Evolutionary conservation across 371 early-diverging fungal genomes (phyloP).

Genomic region (Mucor sp.): DNA sequence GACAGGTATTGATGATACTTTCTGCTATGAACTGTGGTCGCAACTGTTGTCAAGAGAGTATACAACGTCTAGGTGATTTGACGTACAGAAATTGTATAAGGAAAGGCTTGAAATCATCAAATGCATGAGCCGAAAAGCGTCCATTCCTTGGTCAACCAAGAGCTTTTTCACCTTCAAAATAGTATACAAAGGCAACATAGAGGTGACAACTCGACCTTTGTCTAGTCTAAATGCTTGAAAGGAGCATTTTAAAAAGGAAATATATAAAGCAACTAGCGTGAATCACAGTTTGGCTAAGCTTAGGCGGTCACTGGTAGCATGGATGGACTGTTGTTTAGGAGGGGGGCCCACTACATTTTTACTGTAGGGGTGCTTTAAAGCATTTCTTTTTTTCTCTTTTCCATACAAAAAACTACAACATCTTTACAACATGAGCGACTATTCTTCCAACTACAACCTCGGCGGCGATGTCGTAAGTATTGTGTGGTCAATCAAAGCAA

Average conservation of each 20-base stretch:
- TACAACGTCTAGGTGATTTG: no score
- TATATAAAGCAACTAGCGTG: neutral
- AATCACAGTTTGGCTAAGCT: neutral
- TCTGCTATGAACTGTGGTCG: no score
- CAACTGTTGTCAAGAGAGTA: no score
- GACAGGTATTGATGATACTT: no score
- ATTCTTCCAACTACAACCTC: constrained; percentile 42
- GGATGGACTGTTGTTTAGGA: constrained; percentile 14
- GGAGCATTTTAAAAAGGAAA: neutral
- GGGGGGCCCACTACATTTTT: constrained; percentile 8
- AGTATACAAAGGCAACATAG: no score
- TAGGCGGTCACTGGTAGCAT: constrained; percentile 6
- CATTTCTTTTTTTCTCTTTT: constrained; percentile 8
- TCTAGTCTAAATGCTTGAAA: neutral
- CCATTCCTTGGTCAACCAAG: no score
- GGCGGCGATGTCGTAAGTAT: constrained; percentile 34
- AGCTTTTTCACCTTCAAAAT: no score
- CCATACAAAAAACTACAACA: neutral
- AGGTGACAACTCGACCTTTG: no score
- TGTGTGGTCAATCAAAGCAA: neutral
- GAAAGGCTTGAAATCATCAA: no score
- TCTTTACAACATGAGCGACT: constrained; percentile 38
- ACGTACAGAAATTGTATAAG: no score
- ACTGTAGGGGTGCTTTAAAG: constrained; percentile 22
- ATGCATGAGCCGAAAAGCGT: no score